These are phyloP conservation scores for Blastocladiella britannica DNA, from an alignment of 192 early-diverging fungal species.

Conservation along the genomic window DNA sequence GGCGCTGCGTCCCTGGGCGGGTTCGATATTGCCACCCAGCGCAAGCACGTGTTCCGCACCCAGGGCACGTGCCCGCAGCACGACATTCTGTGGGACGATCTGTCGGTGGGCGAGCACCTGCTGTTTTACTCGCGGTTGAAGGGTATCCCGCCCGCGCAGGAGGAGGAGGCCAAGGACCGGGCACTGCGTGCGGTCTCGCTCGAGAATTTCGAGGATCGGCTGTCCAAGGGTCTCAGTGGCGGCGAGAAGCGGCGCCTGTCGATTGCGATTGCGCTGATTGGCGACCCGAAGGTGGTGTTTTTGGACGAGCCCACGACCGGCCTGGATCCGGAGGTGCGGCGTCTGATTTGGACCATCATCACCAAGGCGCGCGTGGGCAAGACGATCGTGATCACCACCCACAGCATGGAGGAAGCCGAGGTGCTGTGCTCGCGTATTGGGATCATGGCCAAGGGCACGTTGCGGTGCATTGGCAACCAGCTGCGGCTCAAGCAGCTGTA, in stretches of 20 bases:
- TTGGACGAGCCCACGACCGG: conserved; percentile 67
- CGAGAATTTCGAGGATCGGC: conserved; percentile 25
- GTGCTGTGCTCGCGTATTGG: conserved; percentile 48
- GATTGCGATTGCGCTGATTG: conserved; percentile 53
- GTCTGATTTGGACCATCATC: conserved; percentile 52
- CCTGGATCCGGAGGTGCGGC: conserved; percentile 48
- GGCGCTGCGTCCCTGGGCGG: conserved; percentile 36
- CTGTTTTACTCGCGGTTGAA: conserved; percentile 51
- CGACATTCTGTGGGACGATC: conserved; percentile 54
- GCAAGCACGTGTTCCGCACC: conserved; percentile 26
- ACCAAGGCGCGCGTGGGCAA: conserved; percentile 25
- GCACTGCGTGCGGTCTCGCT: conserved; percentile 29
- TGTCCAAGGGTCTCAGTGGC: conserved; percentile 41
- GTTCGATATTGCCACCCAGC: conserved; percentile 27
- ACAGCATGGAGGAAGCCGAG: conserved; percentile 64
- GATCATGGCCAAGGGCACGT: conserved; percentile 51
- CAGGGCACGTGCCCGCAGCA: conserved; percentile 57
- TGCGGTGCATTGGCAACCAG: conserved; percentile 39
- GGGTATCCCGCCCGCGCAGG: conserved; percentile 24
- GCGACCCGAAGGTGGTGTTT: conserved; percentile 44
- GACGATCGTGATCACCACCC: conserved; percentile 49
- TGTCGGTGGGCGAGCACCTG: conserved; percentile 44
- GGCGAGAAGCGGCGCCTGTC: conserved; percentile 55
- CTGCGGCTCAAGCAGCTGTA: conserved; percentile 42
- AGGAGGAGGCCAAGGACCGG: conserved; percentile 18